A percentile compares a stretch with the other conserved stretches of the same genome.
Conservation (phyloP, 2,329 filamentous ascomycete genomes). For the Cladobotryum protrusum region DNA sequence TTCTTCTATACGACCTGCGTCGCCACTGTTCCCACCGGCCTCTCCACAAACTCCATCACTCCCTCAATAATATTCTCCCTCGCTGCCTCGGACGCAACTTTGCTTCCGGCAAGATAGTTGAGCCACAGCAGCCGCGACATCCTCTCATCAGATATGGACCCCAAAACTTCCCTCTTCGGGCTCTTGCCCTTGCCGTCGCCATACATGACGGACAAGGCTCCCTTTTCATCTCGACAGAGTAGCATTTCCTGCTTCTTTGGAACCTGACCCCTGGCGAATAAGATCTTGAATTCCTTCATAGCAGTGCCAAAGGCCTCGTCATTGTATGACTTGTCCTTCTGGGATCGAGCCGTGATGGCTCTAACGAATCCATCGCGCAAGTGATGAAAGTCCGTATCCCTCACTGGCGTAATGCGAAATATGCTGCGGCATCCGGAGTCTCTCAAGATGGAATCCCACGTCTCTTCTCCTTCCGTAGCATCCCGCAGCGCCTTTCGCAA, state of each 20-base stretch:
- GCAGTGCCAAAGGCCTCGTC: constrained; percentile 72
- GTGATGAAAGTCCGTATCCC: constrained; percentile 91
- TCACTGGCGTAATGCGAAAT: constrained; percentile 80
- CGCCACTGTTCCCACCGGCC: constrained; percentile 81
- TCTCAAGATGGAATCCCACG: constrained; percentile 68
- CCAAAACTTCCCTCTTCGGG: constrained; percentile 51
- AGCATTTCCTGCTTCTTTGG: constrained; percentile 75
- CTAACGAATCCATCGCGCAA: constrained; percentile 86
- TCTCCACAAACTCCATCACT: constrained; percentile 78
- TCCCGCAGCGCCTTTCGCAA: constrained; percentile 66
- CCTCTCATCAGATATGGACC: constrained; percentile 69
- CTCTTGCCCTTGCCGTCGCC: constrained; percentile 51
- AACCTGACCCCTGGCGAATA: constrained; percentile 78
- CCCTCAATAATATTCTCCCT: constrained; percentile 80
- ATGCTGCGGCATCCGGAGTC: constrained; percentile 65
- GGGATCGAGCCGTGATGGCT: constrained; percentile 68
- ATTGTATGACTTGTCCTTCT: constrained; percentile 48
- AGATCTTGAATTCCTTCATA: constrained; percentile 68
- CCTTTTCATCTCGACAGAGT: constrained; percentile 59
- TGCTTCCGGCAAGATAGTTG: constrained; percentile 80
- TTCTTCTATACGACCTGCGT: constrained; percentile 55
- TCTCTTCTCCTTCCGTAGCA: constrained; percentile 58
- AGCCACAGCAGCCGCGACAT: constrained; percentile 80
- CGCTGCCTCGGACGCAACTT: constrained; percentile 78
- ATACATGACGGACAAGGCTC: constrained; percentile 62